These are phyloP conservation scores for Schizochytrium sp. DNA, from an alignment of 108 stramenopile genomes.

Conservation along the genomic window DNA sequence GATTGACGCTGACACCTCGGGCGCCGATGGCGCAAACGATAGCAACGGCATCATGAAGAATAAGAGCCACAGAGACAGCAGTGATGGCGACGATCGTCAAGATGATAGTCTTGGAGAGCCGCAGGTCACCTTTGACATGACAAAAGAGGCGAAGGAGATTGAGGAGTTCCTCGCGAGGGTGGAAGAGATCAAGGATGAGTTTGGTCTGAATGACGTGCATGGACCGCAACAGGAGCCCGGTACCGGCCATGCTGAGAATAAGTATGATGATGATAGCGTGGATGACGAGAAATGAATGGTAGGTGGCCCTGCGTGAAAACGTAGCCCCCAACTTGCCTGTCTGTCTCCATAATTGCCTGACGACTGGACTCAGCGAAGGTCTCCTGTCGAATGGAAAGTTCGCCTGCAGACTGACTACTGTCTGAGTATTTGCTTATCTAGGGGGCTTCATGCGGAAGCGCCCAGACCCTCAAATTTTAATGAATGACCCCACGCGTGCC, in stretches of 20 bases:
- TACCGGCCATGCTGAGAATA: neutral
- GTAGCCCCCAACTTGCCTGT: neutral
- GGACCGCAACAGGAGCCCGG: neutral
- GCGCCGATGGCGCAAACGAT: neutral
- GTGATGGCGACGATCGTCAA: neutral
- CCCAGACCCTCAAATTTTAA: no score
- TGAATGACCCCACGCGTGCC: no score
- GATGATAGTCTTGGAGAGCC: neutral
- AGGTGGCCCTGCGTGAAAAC: neutral
- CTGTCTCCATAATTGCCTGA: neutral
- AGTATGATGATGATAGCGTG: neutral
- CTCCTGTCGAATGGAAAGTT: no score
- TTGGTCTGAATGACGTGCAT: neutral
- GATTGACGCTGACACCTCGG: no score
- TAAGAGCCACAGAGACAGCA: neutral
- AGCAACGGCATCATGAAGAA: neutral
- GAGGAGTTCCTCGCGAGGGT: neutral
- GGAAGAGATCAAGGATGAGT: constrained; percentile 17
- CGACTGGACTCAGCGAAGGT: no score
- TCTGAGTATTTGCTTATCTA: no score
- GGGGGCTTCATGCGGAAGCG: no score
- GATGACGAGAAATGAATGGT: neutral
- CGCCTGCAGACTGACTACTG: no score
- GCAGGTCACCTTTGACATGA: neutral
- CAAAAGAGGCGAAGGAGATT: constrained; percentile 3